Conservation (phyloP, 2,329 filamentous ascomycete genomes). For the Diaporthe destruens region DNA sequence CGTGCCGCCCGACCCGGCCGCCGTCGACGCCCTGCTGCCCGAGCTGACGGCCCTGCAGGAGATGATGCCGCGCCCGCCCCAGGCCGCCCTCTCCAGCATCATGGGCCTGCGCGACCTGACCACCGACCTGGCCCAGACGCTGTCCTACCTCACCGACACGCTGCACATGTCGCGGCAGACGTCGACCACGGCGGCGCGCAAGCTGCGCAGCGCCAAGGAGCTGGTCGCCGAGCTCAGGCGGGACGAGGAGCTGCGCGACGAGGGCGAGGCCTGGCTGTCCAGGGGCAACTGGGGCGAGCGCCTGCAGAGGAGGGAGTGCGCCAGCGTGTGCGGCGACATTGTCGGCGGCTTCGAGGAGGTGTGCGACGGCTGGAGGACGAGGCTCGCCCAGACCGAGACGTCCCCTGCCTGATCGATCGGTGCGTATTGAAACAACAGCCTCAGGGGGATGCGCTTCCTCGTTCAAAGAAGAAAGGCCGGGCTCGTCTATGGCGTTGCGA, state of each 20-base stretch:
- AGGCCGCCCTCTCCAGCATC: constrained; percentile 74
- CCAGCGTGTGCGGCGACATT: constrained; percentile 86
- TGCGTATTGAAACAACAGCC: no score
- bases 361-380: constrained; percentile 85
- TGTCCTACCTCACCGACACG: constrained; percentile 89
- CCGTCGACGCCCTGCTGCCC: constrained; percentile 77
- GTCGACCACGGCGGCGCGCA: constrained; percentile 82
- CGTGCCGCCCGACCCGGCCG: constrained; percentile 71
- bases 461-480: not conserved
- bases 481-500: not conserved
- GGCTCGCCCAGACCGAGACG: constrained; percentile 73
- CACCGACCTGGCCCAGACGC: constrained; percentile 79
- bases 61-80: constrained; percentile 74
- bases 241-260: constrained; percentile 85
- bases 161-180: constrained; percentile 95
- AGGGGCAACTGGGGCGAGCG: constrained; percentile 86
- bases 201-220: constrained; percentile 85
- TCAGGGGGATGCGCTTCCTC: not conserved
- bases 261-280: constrained; percentile 85
- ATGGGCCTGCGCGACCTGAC: constrained; percentile 78
- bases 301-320: constrained; percentile 82
- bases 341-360: constrained; percentile 93
- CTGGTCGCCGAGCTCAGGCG: constrained; percentile 86
- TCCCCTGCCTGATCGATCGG: constrained; percentile 57
- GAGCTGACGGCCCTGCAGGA: constrained; percentile 74